Base-by-base conservation (phyloP, 305 asterid species). In the Fraxinus sp. region DNA sequence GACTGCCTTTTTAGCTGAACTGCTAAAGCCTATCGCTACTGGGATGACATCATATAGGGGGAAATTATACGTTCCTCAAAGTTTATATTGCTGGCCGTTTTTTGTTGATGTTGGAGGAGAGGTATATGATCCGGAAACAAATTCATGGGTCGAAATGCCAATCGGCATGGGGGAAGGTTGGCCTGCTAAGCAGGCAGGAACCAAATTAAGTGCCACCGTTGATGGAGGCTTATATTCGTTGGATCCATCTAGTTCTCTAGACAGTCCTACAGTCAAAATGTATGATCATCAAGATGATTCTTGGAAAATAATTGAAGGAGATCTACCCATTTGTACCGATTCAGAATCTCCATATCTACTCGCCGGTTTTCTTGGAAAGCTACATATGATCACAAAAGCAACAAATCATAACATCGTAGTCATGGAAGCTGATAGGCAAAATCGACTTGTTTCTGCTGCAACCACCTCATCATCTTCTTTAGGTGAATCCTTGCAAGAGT, bases 21-120 rank as follows among this genome's bases (percentile, higher is more conserved):
- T 92, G 22, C 94, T 94, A 83, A 94, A 92, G 88, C 98, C 98
- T 37, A 92, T 94, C 11, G 98, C 98, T 5, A 94, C 98, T 0
- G 98, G 98, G 80, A 90, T 94, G 93, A 91, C 97, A 18, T 81
- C 97, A 5, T 94, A 93, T 37, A 87, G 88, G 64, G 97, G 98
- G 75, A 94, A 92, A 86, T 71, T 94, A 18, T 94, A 93, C 16
- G 98, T 94, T 80, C 94, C 98, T 77, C 97, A 94, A 84, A 94
- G 97, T 81, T 89, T 94, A 78, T 93, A 93, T 44, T 93, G 97
- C 78, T 93, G 95, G 97, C 98, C 98, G 0, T 93, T 94, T 84
- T 93, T 93, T 24, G 97, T 94, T 52, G 98, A 94, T 85, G 97
- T 93, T 41, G 98, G 97, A n/a, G 98, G 98, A 55, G 97, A 94